phyloP scores from a whole-genome alignment of 306 rosid genomes.

The Senna siamea region DNA sequence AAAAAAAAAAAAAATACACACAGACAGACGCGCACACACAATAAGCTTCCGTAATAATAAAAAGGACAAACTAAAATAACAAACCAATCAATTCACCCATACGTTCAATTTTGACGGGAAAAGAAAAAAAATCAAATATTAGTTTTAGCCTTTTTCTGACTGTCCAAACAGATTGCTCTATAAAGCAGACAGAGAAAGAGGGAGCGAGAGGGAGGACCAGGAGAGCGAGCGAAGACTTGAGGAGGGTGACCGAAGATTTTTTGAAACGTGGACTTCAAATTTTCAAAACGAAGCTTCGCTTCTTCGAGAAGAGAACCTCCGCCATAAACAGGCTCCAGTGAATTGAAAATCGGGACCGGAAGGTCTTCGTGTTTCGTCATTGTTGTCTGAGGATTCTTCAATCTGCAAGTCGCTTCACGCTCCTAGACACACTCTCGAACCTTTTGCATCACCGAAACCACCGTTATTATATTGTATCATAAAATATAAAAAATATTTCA shows the following conservation, averaged over 20 bases:
- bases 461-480: not conserved
- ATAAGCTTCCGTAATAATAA: not conserved
- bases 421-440: not conserved
- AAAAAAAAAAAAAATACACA: too few species aligned
- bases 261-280: slow-evolving; percentile 62
- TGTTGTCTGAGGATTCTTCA: not conserved
- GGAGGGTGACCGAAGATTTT: slow-evolving; percentile 66
- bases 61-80: too few species aligned
- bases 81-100: not conserved
- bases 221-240: slow-evolving; percentile 86
- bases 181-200: not conserved
- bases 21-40: too few species aligned
- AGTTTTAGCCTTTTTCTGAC: not conserved
- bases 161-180: not conserved
- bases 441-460: not conserved
- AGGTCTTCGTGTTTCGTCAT: slow-evolving; percentile 89
- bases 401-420: not conserved
- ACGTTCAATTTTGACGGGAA: not conserved
- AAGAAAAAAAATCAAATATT: not conserved
- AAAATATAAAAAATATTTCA: too few species aligned
- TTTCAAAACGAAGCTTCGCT: slow-evolving; percentile 74
- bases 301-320: slow-evolving; percentile 77
- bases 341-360: slow-evolving; percentile 72
- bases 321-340: slow-evolving; percentile 70
- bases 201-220: slow-evolving; percentile 51